Evolutionary conservation across 306 rosid genomes (phyloP), one percentile per base, ranked within the genome.

Genomic region (Cucumis melo): DNA sequence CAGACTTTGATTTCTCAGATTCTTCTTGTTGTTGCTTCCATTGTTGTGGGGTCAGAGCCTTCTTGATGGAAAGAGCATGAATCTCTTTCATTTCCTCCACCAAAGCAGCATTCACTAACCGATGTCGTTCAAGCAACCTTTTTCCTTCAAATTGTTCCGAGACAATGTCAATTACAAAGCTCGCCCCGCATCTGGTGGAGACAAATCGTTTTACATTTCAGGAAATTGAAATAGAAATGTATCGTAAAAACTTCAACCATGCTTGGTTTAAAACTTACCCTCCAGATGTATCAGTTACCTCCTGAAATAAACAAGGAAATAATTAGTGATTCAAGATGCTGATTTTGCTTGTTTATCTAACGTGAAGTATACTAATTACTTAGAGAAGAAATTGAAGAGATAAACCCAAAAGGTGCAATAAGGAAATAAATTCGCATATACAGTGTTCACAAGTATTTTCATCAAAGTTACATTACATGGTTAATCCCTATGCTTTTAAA

Each of bases 41-140:
- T 83, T 94, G 97, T 72, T 90, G 93, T 57, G 97, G 97, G 65
- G 97, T 90, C 44, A 86, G 80, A 79, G 95, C 90, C 85, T 94
- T 94, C 91, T 84, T 94, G 4, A 91, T 83, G 34, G 98, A 94
- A 67, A 94, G 95, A 36, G 98, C 97, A 79, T 90, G 98, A 79
- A 94, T 91, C 83, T 90, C 59, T 78, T 94, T 94, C 98, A 94
- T 89, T 82, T 91, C 98, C 86, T 86, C 93, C 81, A 81, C 91
- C 76, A 91, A 78, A 44, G 95, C 87, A 48, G 88, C 74, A 85
- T 94, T 94, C 83, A 91, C 95, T 87, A 90, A 81, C 58, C 98
- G 82, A 83, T 93, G 97, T 88, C 98, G 87, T 85, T 91, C 97
- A 29, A 94, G 84, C 80, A 94, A 78, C 79, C 95, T 91, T 83